These are phyloP conservation scores for Penicillium polonicum DNA, from an alignment of 2,329 filamentous ascomycete species.

Conservation along the genomic window DNA sequence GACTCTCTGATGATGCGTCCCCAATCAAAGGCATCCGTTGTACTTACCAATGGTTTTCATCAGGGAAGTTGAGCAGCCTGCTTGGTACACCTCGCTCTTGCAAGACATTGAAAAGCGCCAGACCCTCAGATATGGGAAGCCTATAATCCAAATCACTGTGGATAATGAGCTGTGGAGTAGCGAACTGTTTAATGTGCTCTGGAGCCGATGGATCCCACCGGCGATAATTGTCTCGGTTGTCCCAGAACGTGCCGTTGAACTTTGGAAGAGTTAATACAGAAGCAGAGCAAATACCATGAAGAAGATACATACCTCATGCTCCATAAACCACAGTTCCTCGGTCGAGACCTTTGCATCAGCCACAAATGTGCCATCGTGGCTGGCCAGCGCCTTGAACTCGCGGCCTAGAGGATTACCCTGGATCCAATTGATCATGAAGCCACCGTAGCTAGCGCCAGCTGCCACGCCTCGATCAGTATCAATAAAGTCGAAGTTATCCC, in stretches of 20 bases:
- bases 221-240: constrained; percentile 61
- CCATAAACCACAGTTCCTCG: constrained; percentile 54
- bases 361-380: constrained; percentile 82
- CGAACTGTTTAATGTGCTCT: constrained; percentile 64
- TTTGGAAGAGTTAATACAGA: constrained; percentile 16
- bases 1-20: background rate
- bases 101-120: constrained; percentile 77
- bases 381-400: constrained; percentile 83
- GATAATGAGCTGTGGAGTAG: constrained; percentile 78
- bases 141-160: constrained; percentile 85
- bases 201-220: constrained; percentile 65
- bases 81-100: constrained; percentile 72
- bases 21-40: background rate
- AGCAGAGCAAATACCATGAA: background rate
- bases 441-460: constrained; percentile 44
- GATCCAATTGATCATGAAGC: constrained; percentile 70
- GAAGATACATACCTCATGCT: constrained; percentile 41
- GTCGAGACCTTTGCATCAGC: constrained; percentile 50
- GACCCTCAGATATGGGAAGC: constrained; percentile 75
- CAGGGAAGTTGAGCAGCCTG: constrained; percentile 74
- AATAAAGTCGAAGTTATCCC: constrained; percentile 37
- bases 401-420: constrained; percentile 81
- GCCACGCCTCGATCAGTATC: constrained; percentile 42
- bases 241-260: constrained; percentile 52
- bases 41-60: constrained; percentile 61